These are phyloP conservation scores for Geotrichum restrictum DNA, from an alignment of 1,139 yeast genomes.

Conservation along the genomic window DNA sequence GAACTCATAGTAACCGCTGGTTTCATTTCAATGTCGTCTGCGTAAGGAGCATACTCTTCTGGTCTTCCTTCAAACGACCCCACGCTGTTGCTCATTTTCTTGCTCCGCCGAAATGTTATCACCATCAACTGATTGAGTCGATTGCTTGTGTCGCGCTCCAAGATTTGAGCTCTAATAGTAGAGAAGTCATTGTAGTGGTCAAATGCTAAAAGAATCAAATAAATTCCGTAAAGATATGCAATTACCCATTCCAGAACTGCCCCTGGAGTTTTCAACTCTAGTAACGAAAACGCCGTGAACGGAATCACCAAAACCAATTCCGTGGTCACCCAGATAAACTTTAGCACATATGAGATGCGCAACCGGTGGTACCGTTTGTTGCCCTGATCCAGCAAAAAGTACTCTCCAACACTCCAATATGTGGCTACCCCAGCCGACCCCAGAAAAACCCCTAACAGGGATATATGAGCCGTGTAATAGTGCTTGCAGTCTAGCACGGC, in stretches of 20 bases:
- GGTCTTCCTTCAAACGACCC: too few relatives aligned
- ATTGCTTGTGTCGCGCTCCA: conserved; percentile 12
- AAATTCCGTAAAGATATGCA: conserved; percentile 20
- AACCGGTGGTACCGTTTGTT: conserved; percentile 16
- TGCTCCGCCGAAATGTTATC: conserved; percentile 6
- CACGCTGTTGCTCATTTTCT: too few relatives aligned
- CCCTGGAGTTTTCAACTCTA: conserved; percentile 17
- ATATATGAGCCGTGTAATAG: conserved; percentile 16
- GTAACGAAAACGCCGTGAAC: conserved; percentile 18
- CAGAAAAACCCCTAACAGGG: conserved; percentile 17
- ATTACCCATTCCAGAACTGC: conserved; percentile 22
- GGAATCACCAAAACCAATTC: conserved; percentile 19
- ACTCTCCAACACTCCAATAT: conserved; percentile 18
- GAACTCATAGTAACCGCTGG: too few relatives aligned
- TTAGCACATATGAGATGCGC: conserved; percentile 18
- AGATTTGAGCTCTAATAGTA: neutral
- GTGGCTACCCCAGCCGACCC: conserved; percentile 20
- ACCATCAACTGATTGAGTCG: conserved; percentile 14
- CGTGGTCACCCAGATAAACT: conserved; percentile 18
- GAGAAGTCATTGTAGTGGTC: conserved; percentile 14
- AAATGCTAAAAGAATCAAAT: conserved; percentile 16
- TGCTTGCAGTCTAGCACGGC: conserved; percentile 19
- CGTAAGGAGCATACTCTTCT: too few relatives aligned
- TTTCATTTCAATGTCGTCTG: too few relatives aligned
- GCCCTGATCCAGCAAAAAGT: conserved; percentile 15